Evolutionary conservation across 164 flowering plant genomes (phyloP).

Genomic region (Stephania yunnanensis): DNA sequence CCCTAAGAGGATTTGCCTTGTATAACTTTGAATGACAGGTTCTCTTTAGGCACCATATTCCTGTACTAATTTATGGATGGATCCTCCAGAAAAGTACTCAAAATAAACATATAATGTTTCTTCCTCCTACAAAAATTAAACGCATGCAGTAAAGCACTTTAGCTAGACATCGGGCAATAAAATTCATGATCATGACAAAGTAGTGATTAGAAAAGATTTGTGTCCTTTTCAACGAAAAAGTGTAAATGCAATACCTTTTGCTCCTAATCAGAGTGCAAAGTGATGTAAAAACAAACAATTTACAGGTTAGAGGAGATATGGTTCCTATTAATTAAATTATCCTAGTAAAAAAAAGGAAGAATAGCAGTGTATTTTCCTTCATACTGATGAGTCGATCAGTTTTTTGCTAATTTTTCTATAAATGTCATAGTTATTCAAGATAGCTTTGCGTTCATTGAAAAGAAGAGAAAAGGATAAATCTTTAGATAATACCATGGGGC

Average conservation of each 20-base stretch:
- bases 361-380: too few relatives aligned
- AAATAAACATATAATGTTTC: slow-evolving; percentile 55
- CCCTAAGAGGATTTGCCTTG: slow-evolving; percentile 65
- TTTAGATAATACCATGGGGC: slow-evolving; percentile 35
- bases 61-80: slow-evolving; percentile 67
- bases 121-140: slow-evolving; percentile 36
- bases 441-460: background rate
- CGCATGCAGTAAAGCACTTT: background rate
- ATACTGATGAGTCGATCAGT: too few relatives aligned
- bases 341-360: too few relatives aligned
- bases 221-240: too few relatives aligned
- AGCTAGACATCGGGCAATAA: background rate
- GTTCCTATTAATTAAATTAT: too few relatives aligned
- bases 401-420: too few relatives aligned
- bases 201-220: too few relatives aligned
- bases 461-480: background rate
- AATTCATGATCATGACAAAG: background rate
- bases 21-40: slow-evolving; percentile 35
- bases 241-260: too few relatives aligned
- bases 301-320: too few relatives aligned
- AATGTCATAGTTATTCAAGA: background rate
- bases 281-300: too few relatives aligned
- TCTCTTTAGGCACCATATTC: slow-evolving; percentile 47
- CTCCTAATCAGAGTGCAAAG: too few relatives aligned
- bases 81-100: slow-evolving; percentile 82